Base-by-base conservation (phyloP, 352 stramenopile genomes). In the Phytopythium aichiense region DNA sequence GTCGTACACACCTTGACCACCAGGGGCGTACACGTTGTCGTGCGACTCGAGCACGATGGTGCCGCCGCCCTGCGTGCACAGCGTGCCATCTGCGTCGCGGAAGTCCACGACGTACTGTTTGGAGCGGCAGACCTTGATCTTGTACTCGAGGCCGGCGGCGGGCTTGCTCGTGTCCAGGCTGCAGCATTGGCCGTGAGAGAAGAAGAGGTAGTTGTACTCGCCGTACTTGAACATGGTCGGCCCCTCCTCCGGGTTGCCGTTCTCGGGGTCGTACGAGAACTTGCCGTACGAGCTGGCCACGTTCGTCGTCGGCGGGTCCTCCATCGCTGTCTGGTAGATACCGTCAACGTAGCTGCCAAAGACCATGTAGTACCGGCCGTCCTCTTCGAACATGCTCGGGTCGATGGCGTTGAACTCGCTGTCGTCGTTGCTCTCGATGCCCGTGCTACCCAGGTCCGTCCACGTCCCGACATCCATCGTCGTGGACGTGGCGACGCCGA, bases 381-480 rank as follows among this genome's bases (percentile, higher is more conserved):
- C 63, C 16, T 72, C 68, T 8, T 74, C 57, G 46, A 82, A 60
- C 31, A 83, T 51, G 51, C 75, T 76, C 13, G 68, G 66, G 46
- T 80, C 72, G 55, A 80, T 83, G 16, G 71, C 69, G 59, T 83
- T 83, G 69, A 77, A 80, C n/a, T 64, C 49, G 40, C 68, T 78
- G 25, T 46, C 46, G 20, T 53, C 42, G 23, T 52, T 50, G 55
- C 74, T 79, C 18, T 28, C 23, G 11, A 79, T 58, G 13, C 71
- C 71, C 8, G 66, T 69, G 38, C 62, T 68, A 25, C 74, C 74
- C 18, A 60, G 56, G 48, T 83, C 74, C 25, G 58, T 73, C 71
- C 74, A 83, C 15, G 68, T 72, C 8, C 62, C 64, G 7, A 72
- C 62, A 23, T 79, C 66, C 74, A 78, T 79, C 20, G 66, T 79